Conservation (phyloP, 495 filamentous ascomycete genomes). For the Chaetomium tenue region DNA sequence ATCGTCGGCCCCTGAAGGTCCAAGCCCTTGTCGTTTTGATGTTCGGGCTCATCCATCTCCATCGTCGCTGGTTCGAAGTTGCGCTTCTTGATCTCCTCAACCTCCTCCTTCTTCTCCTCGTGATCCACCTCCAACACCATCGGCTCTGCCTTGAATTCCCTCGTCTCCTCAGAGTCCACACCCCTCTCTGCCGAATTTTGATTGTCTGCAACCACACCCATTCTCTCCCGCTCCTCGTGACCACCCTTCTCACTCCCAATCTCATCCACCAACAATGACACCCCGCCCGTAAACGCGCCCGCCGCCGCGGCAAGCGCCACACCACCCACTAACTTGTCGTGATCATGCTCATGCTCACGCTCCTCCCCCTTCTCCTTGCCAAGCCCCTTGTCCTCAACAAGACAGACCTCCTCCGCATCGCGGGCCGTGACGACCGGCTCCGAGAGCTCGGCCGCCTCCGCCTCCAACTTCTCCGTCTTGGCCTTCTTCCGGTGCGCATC, state of each 20-base stretch:
- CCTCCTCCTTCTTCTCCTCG: neutral
- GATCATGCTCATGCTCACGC: neutral
- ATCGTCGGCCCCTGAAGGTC: slow-evolving; percentile 3
- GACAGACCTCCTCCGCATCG: neutral
- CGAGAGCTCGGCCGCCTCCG: slow-evolving; percentile 8
- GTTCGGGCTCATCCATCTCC: slow-evolving; percentile 1
- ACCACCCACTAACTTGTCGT: slow-evolving; percentile 19
- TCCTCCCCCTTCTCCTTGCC: neutral
- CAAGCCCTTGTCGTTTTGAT: neutral
- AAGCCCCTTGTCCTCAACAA: neutral
- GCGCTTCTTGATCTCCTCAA: neutral
- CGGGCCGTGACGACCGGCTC: neutral
- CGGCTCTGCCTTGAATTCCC: neutral
- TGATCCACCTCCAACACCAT: slow-evolving; percentile 5
- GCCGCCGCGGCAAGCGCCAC: slow-evolving; percentile 27
- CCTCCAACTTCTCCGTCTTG: slow-evolving; percentile 33
- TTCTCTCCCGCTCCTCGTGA: neutral
- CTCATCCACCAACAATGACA: slow-evolving; percentile 30
- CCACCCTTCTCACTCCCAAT: slow-evolving; percentile 27
- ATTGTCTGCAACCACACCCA: neutral
- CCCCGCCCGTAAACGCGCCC: slow-evolving; percentile 32
- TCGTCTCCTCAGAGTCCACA: slow-evolving; percentile 1
- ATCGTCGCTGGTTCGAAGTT: neutral
- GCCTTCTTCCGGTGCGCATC: slow-evolving; percentile 38
- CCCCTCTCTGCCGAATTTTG: neutral